Evolutionary conservation across 345 rosid species (phyloP).

Genomic region (Atalantia buxifolia): DNA sequence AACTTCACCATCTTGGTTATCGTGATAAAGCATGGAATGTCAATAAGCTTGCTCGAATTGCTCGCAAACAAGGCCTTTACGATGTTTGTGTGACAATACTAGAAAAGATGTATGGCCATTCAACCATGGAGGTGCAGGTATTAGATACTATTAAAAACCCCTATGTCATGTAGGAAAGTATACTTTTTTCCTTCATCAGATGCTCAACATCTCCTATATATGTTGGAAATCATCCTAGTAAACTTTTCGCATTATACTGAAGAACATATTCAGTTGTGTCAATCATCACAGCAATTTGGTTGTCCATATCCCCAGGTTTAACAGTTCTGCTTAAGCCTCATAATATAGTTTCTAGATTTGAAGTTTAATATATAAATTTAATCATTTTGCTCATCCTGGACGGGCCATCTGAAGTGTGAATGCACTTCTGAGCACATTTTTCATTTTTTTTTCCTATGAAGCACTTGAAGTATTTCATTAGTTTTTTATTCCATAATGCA

Average conservation of each 20-base stretch:
- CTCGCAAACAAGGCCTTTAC: slow-evolving; percentile 94
- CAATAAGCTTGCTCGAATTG: slow-evolving; percentile 93
- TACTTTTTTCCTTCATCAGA: not conserved
- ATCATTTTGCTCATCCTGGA: not conserved
- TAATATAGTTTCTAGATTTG: not conserved
- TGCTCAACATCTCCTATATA: not conserved
- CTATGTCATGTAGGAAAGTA: not conserved
- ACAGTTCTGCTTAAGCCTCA: not conserved
- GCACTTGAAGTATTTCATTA: slow-evolving; percentile 1
- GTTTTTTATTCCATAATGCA: slow-evolving; percentile 34
- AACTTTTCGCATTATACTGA: not conserved
- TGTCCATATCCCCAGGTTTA: not conserved
- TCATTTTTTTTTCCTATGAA: not conserved
- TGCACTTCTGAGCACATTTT: not conserved
- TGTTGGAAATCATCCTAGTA: not conserved
- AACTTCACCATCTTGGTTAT: slow-evolving; percentile 93
- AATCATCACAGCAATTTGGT: not conserved
- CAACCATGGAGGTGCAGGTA: slow-evolving; percentile 99
- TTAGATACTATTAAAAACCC: not conserved
- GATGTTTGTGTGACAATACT: slow-evolving; percentile 91
- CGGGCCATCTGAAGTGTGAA: not conserved
- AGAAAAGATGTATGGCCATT: slow-evolving; percentile 97
- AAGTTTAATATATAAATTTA: not conserved
- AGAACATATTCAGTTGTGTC: not conserved
- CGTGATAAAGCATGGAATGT: slow-evolving; percentile 99